Percentiles rank a stretch among this genome's conserved stretches.
These are phyloP conservation scores for Grosmannia clavigera DNA, from an alignment of 2,329 filamentous ascomycete species.

Conservation along the genomic window DNA sequence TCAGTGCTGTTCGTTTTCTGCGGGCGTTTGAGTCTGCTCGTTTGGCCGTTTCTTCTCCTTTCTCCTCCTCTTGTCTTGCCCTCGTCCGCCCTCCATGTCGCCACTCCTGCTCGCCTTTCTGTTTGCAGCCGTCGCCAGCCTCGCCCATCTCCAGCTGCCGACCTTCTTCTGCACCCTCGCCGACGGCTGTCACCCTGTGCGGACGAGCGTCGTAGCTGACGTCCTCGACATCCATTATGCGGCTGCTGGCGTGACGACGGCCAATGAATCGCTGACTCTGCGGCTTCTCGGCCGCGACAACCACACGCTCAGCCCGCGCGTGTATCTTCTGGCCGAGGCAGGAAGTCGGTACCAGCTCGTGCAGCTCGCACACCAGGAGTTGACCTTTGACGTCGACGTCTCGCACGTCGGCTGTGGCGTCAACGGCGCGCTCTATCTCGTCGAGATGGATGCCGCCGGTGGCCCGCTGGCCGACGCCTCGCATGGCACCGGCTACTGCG, in stretches of 20 bases:
- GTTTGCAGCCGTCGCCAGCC: neutral
- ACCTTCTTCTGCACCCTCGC: constrained; percentile 15
- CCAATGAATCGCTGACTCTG: constrained; percentile 14
- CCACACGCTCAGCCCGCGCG: constrained; percentile 23
- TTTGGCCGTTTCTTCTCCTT: too few relatives aligned
- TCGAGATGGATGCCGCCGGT: constrained; percentile 47
- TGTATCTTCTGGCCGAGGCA: constrained; percentile 39
- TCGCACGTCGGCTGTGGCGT: constrained; percentile 50
- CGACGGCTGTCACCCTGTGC: constrained; percentile 12
- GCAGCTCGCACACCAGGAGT: constrained; percentile 43
- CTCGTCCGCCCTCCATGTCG: neutral
- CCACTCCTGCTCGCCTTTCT: neutral
- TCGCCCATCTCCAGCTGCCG: constrained; percentile 14
- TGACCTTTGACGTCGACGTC: constrained; percentile 53
- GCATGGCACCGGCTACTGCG: constrained; percentile 18
- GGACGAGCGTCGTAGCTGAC: constrained; percentile 15
- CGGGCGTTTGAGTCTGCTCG: too few relatives aligned
- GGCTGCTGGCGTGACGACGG: constrained; percentile 13
- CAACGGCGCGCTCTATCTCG: constrained; percentile 51
- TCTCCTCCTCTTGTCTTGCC: too few relatives aligned
- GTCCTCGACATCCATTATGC: constrained; percentile 29
- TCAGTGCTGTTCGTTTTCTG: neutral
- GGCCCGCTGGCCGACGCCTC: constrained; percentile 42
- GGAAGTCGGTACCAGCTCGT: constrained; percentile 36
- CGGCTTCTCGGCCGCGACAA: constrained; percentile 13